Evolutionary conservation across 2,329 filamentous ascomycete genomes (phyloP).

Genomic region (Paecilomyces sp.): DNA sequence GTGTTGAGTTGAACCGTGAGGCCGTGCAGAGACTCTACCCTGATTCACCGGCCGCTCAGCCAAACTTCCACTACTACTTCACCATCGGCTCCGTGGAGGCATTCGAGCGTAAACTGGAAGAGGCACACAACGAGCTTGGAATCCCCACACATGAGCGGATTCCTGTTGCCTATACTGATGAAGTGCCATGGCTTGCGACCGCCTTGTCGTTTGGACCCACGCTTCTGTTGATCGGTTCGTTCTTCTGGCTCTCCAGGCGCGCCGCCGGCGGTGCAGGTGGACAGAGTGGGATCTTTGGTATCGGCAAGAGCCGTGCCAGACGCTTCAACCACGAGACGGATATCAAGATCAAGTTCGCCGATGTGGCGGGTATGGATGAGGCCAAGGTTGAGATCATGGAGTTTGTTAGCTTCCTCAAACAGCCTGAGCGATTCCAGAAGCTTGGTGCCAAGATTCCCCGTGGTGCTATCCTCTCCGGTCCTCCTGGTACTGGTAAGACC

Average conservation of each 20-base stretch:
- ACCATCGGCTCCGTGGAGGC: constrained; percentile 89
- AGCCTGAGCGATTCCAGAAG: constrained; percentile 84
- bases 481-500: constrained; percentile 97
- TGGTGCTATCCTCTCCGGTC: constrained; percentile 93
- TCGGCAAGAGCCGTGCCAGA: constrained; percentile 92
- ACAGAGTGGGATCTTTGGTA: constrained; percentile 80
- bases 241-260: constrained; percentile 72
- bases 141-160: constrained; percentile 87
- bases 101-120: constrained; percentile 82
- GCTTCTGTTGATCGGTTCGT: constrained; percentile 72
- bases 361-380: constrained; percentile 97
- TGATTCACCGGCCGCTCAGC: constrained; percentile 61
- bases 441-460: constrained; percentile 96
- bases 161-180: constrained; percentile 77
- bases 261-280: constrained; percentile 61
- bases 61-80: constrained; percentile 81
- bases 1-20: constrained; percentile 72
- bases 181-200: constrained; percentile 65
- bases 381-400: constrained; percentile 99
- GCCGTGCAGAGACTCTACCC: constrained; percentile 66
- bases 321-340: constrained; percentile 96
- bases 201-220: constrained; percentile 81
- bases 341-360: constrained; percentile 92
- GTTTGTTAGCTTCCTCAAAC: constrained; percentile 94
- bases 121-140: constrained; percentile 77